Evolutionary conservation across 805 yeast species (phyloP).

Genomic region (Candida succiphila): DNA sequence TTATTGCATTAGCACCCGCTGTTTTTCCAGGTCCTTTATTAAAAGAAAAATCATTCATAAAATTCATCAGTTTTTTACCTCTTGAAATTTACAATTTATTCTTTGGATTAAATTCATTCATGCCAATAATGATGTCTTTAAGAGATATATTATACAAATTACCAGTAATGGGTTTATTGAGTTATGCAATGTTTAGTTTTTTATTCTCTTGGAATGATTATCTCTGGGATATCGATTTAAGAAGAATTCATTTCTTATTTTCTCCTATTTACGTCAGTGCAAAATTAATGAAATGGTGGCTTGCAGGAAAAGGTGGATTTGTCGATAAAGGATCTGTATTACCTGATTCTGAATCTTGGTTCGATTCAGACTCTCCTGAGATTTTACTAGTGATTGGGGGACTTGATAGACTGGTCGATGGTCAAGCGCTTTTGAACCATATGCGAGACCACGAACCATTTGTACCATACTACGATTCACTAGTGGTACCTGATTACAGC

Average conservation of each 20-base stretch:
- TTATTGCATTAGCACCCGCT: slow-evolving; percentile 84
- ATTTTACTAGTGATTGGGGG: slow-evolving; percentile 63
- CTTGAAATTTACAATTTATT: slow-evolving; percentile 33
- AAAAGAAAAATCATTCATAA: slow-evolving; percentile 50
- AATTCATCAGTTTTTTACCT: slow-evolving; percentile 47
- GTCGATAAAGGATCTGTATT: slow-evolving; percentile 39
- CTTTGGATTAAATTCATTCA: slow-evolving; percentile 72
- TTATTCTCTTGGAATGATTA: slow-evolving; percentile 81
- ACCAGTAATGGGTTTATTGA: slow-evolving; percentile 48
- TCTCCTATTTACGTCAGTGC: slow-evolving; percentile 80
- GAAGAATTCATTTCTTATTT: slow-evolving; percentile 71
- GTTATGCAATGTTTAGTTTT: slow-evolving; percentile 79
- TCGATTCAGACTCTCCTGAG: slow-evolving; percentile 39
- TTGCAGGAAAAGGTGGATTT: slow-evolving; percentile 39
- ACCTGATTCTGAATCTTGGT: slow-evolving; percentile 48
- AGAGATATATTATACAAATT: slow-evolving; percentile 39
- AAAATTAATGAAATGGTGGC: slow-evolving; percentile 90
- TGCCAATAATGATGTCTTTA: slow-evolving; percentile 62
- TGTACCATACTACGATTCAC: slow-evolving; percentile 26
- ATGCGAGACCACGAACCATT: slow-evolving; percentile 47
- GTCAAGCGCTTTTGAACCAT: slow-evolving; percentile 55
- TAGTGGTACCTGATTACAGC: slow-evolving; percentile 53
- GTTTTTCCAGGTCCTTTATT: slow-evolving; percentile 77
- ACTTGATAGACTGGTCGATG: slow-evolving; percentile 71
- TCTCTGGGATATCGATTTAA: slow-evolving; percentile 59